phyloP scores from a whole-genome alignment of 192 early-diverging fungal genomes.

The Mortierella hygrophila region DNA sequence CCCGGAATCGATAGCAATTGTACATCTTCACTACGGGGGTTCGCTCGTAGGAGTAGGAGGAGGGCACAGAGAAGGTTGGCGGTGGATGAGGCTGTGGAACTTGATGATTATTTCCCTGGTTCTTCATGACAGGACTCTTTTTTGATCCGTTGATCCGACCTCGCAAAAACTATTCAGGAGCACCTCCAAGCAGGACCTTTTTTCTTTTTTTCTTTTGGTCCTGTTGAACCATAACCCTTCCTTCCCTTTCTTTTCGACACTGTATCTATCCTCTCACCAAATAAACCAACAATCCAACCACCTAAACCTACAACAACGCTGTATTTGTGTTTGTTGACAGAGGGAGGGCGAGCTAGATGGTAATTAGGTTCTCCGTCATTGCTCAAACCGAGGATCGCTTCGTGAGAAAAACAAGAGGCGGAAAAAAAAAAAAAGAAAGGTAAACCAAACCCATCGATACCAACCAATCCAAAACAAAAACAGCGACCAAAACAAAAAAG shows the following conservation, averaged over 20 bases:
- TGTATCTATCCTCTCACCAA: not conserved
- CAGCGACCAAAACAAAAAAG: not conserved
- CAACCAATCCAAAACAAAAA: not conserved
- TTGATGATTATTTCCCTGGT: not conserved
- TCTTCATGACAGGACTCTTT: not conserved
- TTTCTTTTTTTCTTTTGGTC: not conserved
- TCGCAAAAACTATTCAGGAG: too few relatives aligned
- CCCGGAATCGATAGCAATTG: not conserved
- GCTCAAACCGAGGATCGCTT: too few relatives aligned
- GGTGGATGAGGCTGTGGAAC: not conserved
- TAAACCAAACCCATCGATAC: not conserved
- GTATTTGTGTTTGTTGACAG: too few relatives aligned
- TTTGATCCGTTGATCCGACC: too few relatives aligned
- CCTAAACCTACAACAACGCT: not conserved
- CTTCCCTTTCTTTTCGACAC: not conserved
- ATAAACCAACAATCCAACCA: not conserved
- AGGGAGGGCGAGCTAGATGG: not conserved
- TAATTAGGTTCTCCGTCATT: not conserved
- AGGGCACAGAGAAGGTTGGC: not conserved
- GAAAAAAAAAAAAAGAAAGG: not conserved
- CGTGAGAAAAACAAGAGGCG: too few relatives aligned
- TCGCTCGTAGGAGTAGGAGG: not conserved
- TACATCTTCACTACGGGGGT: not conserved
- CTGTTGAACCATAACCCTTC: not conserved
- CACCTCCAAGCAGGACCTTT: too few relatives aligned